These are phyloP conservation scores for Chrysosporium keratinophilum DNA, from an alignment of 2,329 filamentous ascomycete genomes.

Conservation along the genomic window DNA sequence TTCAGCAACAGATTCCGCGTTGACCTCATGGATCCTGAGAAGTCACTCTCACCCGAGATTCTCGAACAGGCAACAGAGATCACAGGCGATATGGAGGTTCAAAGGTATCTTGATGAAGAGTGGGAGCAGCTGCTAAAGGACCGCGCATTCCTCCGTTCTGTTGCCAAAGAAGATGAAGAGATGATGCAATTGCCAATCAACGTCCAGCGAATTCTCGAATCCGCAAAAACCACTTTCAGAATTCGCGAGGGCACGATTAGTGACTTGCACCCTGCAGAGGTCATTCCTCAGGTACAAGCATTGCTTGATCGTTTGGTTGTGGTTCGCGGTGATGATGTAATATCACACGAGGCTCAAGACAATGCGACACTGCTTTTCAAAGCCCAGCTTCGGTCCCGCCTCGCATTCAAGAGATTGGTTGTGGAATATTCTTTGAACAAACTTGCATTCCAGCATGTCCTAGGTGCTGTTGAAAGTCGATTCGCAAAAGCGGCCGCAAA, in stretches of 20 bases:
- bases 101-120: slow-evolving; percentile 77
- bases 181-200: slow-evolving; percentile 89
- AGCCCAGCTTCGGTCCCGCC: slow-evolving; percentile 72
- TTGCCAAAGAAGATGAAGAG: slow-evolving; percentile 69
- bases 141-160: slow-evolving; percentile 60
- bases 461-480: slow-evolving; percentile 80
- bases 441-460: slow-evolving; percentile 80
- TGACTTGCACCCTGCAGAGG: slow-evolving; percentile 78
- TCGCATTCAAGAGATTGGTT: slow-evolving; percentile 89
- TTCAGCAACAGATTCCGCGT: slow-evolving; percentile 77
- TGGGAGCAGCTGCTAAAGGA: slow-evolving; percentile 69
- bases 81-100: slow-evolving; percentile 74
- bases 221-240: slow-evolving; percentile 79
- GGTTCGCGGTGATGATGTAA: slow-evolving; percentile 70
- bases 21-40: slow-evolving; percentile 66
- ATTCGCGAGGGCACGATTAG: slow-evolving; percentile 78
- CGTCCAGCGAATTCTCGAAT: slow-evolving; percentile 79
- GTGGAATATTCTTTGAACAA: slow-evolving; percentile 77
- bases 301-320: slow-evolving; percentile 69
- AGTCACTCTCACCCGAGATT: slow-evolving; percentile 55
- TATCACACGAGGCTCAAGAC: slow-evolving; percentile 76
- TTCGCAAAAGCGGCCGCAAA: slow-evolving; percentile 79
- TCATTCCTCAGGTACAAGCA: slow-evolving; percentile 66
- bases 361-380: slow-evolving; percentile 90
- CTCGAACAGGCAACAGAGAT: slow-evolving; percentile 83